Percentiles rank a stretch among this genome's conserved stretches.
Conservation (phyloP, 306 rosid genomes). For the Abrus pulchellus region DNA sequence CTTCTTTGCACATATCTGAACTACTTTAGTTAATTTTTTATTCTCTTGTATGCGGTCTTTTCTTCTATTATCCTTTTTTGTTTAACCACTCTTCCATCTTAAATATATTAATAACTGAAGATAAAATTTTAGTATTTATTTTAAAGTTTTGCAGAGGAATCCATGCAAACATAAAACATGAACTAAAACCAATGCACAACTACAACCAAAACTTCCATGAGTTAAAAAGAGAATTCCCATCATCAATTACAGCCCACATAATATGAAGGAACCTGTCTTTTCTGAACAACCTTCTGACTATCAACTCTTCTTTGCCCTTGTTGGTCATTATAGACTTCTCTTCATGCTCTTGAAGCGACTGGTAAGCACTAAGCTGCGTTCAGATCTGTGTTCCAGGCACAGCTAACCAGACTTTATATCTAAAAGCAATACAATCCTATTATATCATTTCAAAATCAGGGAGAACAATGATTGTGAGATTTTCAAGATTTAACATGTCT, state of each 20-base stretch:
- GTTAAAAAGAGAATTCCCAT: neutral
- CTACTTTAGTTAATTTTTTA: too few species aligned
- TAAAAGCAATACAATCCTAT: neutral
- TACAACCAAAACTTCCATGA: neutral
- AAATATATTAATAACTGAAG: neutral
- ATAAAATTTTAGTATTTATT: neutral
- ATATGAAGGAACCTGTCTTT: conserved; percentile 10
- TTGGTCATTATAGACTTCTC: neutral
- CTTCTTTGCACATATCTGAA: too few species aligned
- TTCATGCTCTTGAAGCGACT: conserved; percentile 3
- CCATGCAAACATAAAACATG: neutral
- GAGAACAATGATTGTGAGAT: conserved; percentile 30
- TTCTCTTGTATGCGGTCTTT: too few species aligned
- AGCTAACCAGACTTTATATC: neutral
- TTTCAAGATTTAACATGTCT: conserved; percentile 5
- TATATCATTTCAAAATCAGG: neutral
- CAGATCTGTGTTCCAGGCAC: neutral
- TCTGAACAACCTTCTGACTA: neutral
- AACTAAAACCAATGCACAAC: neutral
- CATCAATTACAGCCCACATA: neutral
- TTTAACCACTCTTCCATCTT: too few species aligned
- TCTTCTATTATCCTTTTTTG: too few species aligned
- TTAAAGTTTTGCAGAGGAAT: neutral
- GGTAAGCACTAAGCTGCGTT: conserved; percentile 2
- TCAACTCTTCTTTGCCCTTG: conserved; percentile 27